These are phyloP conservation scores for Aspergillus fumigatiaffinis DNA, from an alignment of 2,329 filamentous ascomycete genomes.

Conservation along the genomic window DNA sequence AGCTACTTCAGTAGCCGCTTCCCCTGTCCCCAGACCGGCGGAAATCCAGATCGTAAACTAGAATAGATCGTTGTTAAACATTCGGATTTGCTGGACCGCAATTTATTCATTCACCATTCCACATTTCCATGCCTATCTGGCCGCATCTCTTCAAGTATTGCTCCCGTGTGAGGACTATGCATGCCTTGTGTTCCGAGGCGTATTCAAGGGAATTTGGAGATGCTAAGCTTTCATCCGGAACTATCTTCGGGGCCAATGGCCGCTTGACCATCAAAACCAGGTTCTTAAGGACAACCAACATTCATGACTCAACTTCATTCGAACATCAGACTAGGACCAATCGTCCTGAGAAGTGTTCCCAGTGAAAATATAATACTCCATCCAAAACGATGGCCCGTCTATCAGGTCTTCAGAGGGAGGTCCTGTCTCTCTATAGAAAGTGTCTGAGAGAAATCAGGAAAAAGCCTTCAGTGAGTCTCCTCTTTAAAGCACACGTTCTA, in stretches of 20 bases:
- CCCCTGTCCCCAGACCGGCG: slow-evolving; percentile 12
- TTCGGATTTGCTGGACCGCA: neutral
- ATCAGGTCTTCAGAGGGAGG: slow-evolving; percentile 87
- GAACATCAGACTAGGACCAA: neutral
- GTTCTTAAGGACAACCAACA: neutral
- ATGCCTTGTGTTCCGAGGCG: neutral
- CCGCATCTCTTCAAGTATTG: neutral
- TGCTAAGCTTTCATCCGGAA: neutral
- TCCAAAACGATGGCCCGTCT: slow-evolving; percentile 44
- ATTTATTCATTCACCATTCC: neutral
- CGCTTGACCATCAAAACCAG: neutral
- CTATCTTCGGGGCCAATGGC: neutral
- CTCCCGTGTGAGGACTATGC: neutral
- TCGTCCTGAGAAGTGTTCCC: neutral
- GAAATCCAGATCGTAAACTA: slow-evolving; percentile 9
- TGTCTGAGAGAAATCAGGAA: slow-evolving; percentile 77
- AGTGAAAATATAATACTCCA: neutral
- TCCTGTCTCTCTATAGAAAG: slow-evolving; percentile 77
- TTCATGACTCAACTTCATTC: neutral
- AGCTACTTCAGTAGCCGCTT: slow-evolving; percentile 1
- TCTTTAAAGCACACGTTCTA: neutral
- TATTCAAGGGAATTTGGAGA: neutral
- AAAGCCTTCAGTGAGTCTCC: slow-evolving; percentile 66
- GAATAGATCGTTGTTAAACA: neutral
- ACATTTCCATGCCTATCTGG: neutral